Base-by-base conservation (phyloP, 129 eudicot genomes). In the Chrysanthemum seticuspe region DNA sequence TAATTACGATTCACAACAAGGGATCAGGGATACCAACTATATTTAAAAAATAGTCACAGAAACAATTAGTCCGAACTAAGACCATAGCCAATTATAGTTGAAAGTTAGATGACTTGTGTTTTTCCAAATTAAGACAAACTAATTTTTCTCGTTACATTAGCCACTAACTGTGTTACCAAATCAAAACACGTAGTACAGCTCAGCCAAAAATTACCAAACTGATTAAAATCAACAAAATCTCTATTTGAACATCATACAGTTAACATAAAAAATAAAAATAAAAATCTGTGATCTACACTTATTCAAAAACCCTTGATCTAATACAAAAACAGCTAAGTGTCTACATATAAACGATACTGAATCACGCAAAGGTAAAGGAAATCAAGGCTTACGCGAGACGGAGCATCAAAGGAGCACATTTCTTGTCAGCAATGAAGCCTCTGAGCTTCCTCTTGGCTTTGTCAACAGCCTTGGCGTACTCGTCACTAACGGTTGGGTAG, bases 331-430 rank as follows among this genome's bases (percentile, higher is more conserved):
- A 31, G 57, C 21, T 18, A 4, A 76, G 13, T 14, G 0, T 0
- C 56, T 34, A 54, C 6, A 50, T 61, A 18, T n/a, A 62, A 62
- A 34, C 13, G 14, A 44, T 29, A 45, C 8, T 9, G 18, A 51
- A 54, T 49, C 0, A 53, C 45, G 27, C 34, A 70, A 62, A 11
- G 1, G 6, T 34, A 63, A 44, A 5, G 7, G n/a, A 25, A 67
- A 31, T 44, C 5, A 61, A 65, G 75, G 59, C 84, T 74, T 88
- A 91, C 97, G 92, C 97, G 21, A 88, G 70, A 27, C 96, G 88
- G 49, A 91, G 97, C 64, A 91, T 82, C 81, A 91, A 62, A 48
- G 97, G 88, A 71, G 97, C 97, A 36, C 95, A 88, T 54, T 79
- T 70, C 84, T 88, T 91, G 65, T 88, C 95, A 48, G 89, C 87